These are phyloP conservation scores for Fusarium sp. DNA, from an alignment of 2,329 filamentous ascomycete genomes.

Conservation along the genomic window DNA sequence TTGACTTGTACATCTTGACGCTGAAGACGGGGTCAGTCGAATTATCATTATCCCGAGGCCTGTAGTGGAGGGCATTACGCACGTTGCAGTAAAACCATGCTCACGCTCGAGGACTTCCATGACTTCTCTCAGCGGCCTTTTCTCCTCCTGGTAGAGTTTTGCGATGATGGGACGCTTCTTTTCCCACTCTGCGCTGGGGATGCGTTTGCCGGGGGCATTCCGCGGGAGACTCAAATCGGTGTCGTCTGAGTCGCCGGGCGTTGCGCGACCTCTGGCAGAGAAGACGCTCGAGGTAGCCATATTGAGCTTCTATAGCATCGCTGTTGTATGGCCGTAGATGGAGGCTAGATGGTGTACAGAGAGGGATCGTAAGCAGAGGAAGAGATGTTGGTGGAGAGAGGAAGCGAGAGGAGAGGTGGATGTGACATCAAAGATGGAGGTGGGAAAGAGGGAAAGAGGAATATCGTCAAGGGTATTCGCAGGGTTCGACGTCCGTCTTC, in stretches of 20 bases:
- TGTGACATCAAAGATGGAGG: neutral
- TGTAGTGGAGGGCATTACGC: slow-evolving; percentile 30
- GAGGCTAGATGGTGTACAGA: slow-evolving; percentile 3
- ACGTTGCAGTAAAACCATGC: slow-evolving; percentile 53
- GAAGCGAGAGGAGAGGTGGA: neutral
- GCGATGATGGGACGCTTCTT: slow-evolving; percentile 50
- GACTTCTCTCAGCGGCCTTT: slow-evolving; percentile 53
- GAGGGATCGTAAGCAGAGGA: neutral
- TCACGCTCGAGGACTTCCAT: slow-evolving; percentile 52
- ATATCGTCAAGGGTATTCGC: neutral
- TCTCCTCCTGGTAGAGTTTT: slow-evolving; percentile 52
- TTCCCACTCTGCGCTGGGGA: slow-evolving; percentile 48
- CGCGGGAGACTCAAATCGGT: slow-evolving; percentile 43
- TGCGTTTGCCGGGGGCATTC: slow-evolving; percentile 44
- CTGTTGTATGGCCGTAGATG: neutral
- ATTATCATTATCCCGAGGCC: neutral
- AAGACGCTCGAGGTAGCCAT: slow-evolving; percentile 40
- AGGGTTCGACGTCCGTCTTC: slow-evolving; percentile 13
- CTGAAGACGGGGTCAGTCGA: slow-evolving; percentile 35
- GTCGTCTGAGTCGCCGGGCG: slow-evolving; percentile 44
- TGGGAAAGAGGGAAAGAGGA: neutral
- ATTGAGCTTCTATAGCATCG: slow-evolving; percentile 19
- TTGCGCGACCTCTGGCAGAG: slow-evolving; percentile 38
- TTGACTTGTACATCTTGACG: slow-evolving; percentile 56
- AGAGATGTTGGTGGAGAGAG: neutral